A percentile compares a stretch with the other conserved stretches of the same genome.
Conservation (phyloP, 2,329 filamentous ascomycete species). For the Penicillium frequentans region DNA sequence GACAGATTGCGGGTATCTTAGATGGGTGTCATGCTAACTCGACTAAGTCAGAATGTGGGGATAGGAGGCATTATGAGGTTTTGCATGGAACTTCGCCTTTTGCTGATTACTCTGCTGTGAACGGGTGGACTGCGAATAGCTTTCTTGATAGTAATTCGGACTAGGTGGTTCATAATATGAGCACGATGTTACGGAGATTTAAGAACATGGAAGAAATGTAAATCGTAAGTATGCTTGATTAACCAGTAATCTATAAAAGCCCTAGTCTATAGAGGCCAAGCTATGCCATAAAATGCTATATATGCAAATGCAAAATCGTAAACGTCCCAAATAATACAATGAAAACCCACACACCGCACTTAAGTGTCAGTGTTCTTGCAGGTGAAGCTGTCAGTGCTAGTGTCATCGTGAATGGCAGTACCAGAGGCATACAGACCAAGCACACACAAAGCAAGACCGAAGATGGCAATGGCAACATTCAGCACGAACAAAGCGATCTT, state of each 20-base stretch:
- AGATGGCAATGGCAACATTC: slow-evolving; percentile 43
- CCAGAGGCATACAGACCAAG: slow-evolving; percentile 29
- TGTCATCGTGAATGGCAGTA: slow-evolving; percentile 23
- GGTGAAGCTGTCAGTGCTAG: slow-evolving; percentile 35
- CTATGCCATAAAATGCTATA: slow-evolving; percentile 9
- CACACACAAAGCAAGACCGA: slow-evolving; percentile 27
- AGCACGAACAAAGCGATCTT: slow-evolving; percentile 48
- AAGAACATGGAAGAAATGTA: neutral
- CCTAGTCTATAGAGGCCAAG: slow-evolving; percentile 14
- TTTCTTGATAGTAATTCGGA: slow-evolving; percentile 25
- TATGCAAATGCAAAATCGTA: slow-evolving; percentile 15
- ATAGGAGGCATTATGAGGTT: slow-evolving; percentile 26
- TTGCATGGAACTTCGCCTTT: slow-evolving; percentile 32
- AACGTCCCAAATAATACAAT: neutral
- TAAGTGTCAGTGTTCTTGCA: slow-evolving; percentile 35
- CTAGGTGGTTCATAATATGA: neutral
- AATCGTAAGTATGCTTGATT: slow-evolving; percentile 3
- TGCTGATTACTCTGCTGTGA: slow-evolving; percentile 27
- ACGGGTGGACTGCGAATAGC: slow-evolving; percentile 32
- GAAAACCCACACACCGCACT: neutral
- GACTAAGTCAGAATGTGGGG: slow-evolving; percentile 19
- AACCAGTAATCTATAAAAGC: slow-evolving; percentile 14
- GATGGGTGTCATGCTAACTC: slow-evolving; percentile 18
- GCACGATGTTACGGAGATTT: too few species aligned
- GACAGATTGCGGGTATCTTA: slow-evolving; percentile 30